Conservation (phyloP, 2,329 filamentous ascomycete species). For the Diplocarpon rosae region DNA sequence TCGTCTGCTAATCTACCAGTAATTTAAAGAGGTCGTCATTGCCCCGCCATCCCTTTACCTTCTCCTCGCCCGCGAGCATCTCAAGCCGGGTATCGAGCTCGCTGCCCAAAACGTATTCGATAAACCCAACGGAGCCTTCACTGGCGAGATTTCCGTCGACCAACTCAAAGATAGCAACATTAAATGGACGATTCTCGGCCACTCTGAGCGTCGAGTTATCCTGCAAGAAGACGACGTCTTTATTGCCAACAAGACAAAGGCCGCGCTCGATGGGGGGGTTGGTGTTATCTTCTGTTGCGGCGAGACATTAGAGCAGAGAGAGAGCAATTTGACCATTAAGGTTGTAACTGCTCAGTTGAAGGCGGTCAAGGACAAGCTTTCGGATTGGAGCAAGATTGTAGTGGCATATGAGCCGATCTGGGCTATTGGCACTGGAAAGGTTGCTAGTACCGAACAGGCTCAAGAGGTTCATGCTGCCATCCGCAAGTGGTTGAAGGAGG, state of each 20-base stretch:
- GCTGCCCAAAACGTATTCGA: slow-evolving; percentile 96
- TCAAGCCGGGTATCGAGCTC: slow-evolving; percentile 68
- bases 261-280: slow-evolving; percentile 75
- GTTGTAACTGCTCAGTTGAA: slow-evolving; percentile 78
- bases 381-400: slow-evolving; percentile 90
- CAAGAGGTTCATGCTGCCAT: slow-evolving; percentile 92
- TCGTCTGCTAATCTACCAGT: neutral
- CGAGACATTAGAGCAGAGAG: slow-evolving; percentile 87
- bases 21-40: slow-evolving; percentile 75
- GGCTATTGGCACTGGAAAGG: slow-evolving; percentile 89
- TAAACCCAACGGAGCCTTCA: slow-evolving; percentile 94
- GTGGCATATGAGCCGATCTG: slow-evolving; percentile 99
- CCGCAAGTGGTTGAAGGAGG: slow-evolving; percentile 73
- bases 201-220: slow-evolving; percentile 89
- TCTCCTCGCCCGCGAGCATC: slow-evolving; percentile 68
- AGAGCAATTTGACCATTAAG: slow-evolving; percentile 73
- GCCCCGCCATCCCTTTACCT: slow-evolving; percentile 88
- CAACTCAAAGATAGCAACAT: slow-evolving; percentile 86
- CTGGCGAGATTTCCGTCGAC: slow-evolving; percentile 85
- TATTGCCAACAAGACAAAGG: slow-evolving; percentile 89
- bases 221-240: slow-evolving; percentile 77
- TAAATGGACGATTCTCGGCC: slow-evolving; percentile 83
- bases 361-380: slow-evolving; percentile 66
- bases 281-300: slow-evolving; percentile 95
- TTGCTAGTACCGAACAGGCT: slow-evolving; percentile 78